Conservation (phyloP, 2,329 filamentous ascomycete genomes). For the Endocalyx cinctus region DNA sequence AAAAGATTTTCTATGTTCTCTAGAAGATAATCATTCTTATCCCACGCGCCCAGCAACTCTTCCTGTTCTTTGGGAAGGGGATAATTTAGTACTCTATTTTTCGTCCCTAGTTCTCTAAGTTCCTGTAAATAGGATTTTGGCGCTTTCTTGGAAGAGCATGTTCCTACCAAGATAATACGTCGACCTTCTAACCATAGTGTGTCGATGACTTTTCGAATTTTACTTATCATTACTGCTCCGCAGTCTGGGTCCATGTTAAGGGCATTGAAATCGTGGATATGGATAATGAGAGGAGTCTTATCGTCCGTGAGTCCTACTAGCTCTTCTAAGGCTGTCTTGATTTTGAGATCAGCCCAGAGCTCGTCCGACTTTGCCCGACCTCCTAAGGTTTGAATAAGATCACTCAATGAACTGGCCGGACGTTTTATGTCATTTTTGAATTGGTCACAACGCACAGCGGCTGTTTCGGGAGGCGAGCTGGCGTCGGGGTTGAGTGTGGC, state of each 20-base stretch:
- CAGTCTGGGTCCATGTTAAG: conserved; percentile 61
- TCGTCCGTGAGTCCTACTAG: conserved; percentile 43
- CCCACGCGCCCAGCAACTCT: conserved; percentile 2
- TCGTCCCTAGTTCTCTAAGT: conserved; percentile 33
- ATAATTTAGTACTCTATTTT: conserved; percentile 29
- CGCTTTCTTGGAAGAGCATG: conserved; percentile 55
- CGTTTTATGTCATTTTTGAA: conserved; percentile 18
- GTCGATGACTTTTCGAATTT: conserved; percentile 68
- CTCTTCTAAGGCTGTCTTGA: conserved; percentile 52
- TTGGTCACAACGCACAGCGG: conserved; percentile 14
- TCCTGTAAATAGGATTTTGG: conserved; percentile 37
- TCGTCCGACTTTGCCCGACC: conserved; percentile 35
- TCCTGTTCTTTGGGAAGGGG: conserved; percentile 2
- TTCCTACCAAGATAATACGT: conserved; percentile 75
- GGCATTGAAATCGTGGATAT: conserved; percentile 77
- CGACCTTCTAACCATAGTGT: conserved; percentile 66
- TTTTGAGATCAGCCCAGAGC: conserved; percentile 59
- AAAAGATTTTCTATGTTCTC: conserved; percentile 26
- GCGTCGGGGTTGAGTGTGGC: conserved; percentile 3
- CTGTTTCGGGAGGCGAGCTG: conserved; percentile 7
- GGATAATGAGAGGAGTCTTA: conserved; percentile 61
- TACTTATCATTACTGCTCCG: conserved; percentile 63
- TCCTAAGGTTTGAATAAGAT: conserved; percentile 40
- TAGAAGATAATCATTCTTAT: conserved; percentile 14
- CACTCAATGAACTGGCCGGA: conserved; percentile 32